Conservation (phyloP, 176 grass and related monocot genomes). For the Avena atlantica region DNA sequence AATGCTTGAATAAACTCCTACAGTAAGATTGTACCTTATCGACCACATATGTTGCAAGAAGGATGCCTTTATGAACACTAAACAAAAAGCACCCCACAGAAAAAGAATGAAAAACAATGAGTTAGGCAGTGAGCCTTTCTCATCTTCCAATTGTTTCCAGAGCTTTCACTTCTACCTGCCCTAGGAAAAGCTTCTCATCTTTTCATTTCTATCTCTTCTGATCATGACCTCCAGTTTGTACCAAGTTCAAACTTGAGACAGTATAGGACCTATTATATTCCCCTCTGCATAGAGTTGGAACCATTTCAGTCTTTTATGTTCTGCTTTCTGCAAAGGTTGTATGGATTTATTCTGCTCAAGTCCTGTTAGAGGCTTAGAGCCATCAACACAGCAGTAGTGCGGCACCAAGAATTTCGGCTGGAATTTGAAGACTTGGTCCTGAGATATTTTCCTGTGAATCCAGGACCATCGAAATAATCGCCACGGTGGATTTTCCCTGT, state of each 20-base stretch:
- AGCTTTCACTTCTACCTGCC: conserved; percentile 51
- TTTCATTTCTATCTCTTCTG: conserved; percentile 46
- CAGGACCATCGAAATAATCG: background rate
- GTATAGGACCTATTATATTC: conserved; percentile 53
- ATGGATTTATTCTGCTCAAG: conserved; percentile 48
- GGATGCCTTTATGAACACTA: conserved; percentile 28
- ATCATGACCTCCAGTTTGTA: conserved; percentile 37
- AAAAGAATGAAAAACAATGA: background rate
- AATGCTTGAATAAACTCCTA: conserved; percentile 35
- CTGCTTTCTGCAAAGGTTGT: conserved; percentile 44
- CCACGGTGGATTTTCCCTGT: background rate
- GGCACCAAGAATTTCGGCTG: conserved; percentile 43
- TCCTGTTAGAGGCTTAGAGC: conserved; percentile 41
- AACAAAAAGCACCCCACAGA: background rate
- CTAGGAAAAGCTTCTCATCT: conserved; percentile 39
- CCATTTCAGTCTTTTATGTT: conserved; percentile 43
- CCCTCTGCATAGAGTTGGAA: conserved; percentile 45
- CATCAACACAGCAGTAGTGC: conserved; percentile 40
- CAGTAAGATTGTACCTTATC: conserved; percentile 26
- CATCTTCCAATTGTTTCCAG: conserved; percentile 40
- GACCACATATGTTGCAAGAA: conserved; percentile 31
- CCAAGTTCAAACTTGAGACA: conserved; percentile 45
- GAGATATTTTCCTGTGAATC: conserved; percentile 23
- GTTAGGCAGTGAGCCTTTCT: conserved; percentile 40
- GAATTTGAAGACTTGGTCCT: conserved; percentile 28